These are phyloP conservation scores for Bidens hawaiensis DNA, from an alignment of 140 eudicot genomes.

Conservation along the genomic window DNA sequence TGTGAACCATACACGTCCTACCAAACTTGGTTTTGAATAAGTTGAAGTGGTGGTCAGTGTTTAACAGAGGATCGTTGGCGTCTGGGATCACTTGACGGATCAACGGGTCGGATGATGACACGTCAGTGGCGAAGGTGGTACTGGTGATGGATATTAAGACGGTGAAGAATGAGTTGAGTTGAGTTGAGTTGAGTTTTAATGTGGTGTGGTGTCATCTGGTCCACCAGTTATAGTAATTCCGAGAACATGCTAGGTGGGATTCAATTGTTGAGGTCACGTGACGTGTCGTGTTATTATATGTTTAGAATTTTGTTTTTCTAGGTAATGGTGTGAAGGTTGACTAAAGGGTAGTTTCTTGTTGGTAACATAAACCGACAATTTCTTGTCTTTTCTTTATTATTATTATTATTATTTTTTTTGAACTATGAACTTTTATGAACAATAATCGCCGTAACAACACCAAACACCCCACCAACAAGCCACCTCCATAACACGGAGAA, in stretches of 20 bases:
- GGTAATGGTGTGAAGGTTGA: constrained; percentile 7
- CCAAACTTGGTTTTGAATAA: constrained; percentile 66
- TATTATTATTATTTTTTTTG: too few relatives aligned
- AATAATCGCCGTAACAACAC: too few relatives aligned
- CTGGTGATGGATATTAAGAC: too few relatives aligned
- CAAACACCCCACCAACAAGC: too few relatives aligned
- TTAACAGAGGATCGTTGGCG: constrained; percentile 35
- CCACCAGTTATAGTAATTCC: constrained; percentile 27
- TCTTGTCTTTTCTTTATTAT: too few relatives aligned
- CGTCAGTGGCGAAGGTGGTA: constrained; percentile 24
- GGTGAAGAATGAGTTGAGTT: constrained; percentile 28
- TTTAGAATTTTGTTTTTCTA: not conserved
- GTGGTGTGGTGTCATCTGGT: too few relatives aligned
- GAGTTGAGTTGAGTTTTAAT: not conserved
- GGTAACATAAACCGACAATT: too few relatives aligned
- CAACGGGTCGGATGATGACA: constrained; percentile 41
- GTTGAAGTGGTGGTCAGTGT: constrained; percentile 81
- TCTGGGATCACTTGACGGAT: constrained; percentile 80
- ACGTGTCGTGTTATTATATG: constrained; percentile 8
- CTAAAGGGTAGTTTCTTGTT: too few relatives aligned
- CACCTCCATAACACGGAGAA: too few relatives aligned
- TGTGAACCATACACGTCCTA: constrained; percentile 48
- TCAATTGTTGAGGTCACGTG: constrained; percentile 19
- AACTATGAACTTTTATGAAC: too few relatives aligned
- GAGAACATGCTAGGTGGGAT: constrained; percentile 25